Evolutionary conservation across 352 stramenopile genomes (phyloP).

Genomic region (Globisporangium radiosum): DNA sequence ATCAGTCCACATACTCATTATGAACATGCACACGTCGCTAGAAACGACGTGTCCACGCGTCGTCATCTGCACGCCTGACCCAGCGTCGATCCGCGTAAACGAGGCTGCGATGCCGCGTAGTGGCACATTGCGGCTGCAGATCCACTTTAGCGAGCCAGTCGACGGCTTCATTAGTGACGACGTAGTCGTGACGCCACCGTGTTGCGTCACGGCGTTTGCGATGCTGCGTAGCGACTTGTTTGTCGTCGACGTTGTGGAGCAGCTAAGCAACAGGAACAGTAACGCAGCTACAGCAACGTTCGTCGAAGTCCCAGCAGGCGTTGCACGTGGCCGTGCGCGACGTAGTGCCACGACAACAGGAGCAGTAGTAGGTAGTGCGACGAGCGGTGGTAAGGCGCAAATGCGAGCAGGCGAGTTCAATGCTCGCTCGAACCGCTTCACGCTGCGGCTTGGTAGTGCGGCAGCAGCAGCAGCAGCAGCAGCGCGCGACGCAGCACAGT

Average conservation of each 20-base stretch:
- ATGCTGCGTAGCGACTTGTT: conserved; percentile 45
- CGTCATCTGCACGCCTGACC: conserved; percentile 11
- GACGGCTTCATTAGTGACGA: conserved; percentile 58
- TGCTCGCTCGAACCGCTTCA: conserved; percentile 12
- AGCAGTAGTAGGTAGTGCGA: neutral
- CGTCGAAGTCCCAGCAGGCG: conserved; percentile 11
- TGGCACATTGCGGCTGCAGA: conserved; percentile 22
- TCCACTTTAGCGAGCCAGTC: conserved; percentile 71
- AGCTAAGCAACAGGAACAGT: neutral
- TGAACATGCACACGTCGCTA: neutral
- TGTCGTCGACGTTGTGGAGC: conserved; percentile 12
- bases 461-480: neutral
- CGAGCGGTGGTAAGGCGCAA: neutral
- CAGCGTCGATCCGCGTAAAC: too few relatives aligned
- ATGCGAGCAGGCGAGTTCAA: neutral
- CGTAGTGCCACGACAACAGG: neutral
- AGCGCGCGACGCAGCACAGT: neutral
- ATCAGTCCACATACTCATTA: neutral
- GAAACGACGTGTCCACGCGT: conserved; percentile 13
- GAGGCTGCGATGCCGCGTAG: conserved; percentile 1
- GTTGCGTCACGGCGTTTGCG: conserved; percentile 16
- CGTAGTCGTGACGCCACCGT: conserved; percentile 12
- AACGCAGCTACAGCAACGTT: neutral
- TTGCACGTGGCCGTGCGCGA: conserved; percentile 5
- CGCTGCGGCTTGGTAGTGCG: neutral